These are phyloP conservation scores for Fusarium sp. DNA, from an alignment of 2,329 filamentous ascomycete species.

Conservation along the genomic window DNA sequence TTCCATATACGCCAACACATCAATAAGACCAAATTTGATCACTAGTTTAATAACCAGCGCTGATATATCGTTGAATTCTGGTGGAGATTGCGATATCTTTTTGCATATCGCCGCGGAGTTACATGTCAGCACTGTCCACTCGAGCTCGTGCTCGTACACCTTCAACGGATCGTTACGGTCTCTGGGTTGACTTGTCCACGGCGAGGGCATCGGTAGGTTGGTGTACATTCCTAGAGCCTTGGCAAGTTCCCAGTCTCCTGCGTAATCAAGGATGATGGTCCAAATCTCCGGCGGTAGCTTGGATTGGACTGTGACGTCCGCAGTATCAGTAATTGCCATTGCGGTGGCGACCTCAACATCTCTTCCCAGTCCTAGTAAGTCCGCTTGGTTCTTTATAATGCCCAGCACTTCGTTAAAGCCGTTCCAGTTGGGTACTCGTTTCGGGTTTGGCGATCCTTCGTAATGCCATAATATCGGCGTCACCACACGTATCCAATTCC, in stretches of 20 bases:
- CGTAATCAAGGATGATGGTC: constrained; percentile 85
- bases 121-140: constrained; percentile 83
- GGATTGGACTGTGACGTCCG: constrained; percentile 48
- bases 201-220: constrained; percentile 73
- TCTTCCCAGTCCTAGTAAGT: constrained; percentile 77
- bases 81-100: constrained; percentile 75
- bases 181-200: constrained; percentile 72
- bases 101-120: constrained; percentile 76
- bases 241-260: constrained; percentile 91
- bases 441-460: constrained; percentile 60
- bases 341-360: constrained; percentile 68
- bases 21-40: constrained; percentile 87
- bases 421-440: constrained; percentile 68
- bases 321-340: constrained; percentile 48
- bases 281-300: constrained; percentile 85
- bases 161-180: constrained; percentile 71
- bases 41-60: constrained; percentile 86
- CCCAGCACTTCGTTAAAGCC: constrained; percentile 76
- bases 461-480: constrained; percentile 86
- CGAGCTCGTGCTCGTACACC: constrained; percentile 79
- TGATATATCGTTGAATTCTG: constrained; percentile 76
- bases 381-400: constrained; percentile 79
- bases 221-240: constrained; percentile 83
- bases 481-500: constrained; percentile 87
- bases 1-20: constrained; percentile 76